A percentile compares a stretch with the other conserved stretches of the same genome.
These are phyloP conservation scores for Nissolia schottii DNA, from an alignment of 306 rosid species.

Conservation along the genomic window DNA sequence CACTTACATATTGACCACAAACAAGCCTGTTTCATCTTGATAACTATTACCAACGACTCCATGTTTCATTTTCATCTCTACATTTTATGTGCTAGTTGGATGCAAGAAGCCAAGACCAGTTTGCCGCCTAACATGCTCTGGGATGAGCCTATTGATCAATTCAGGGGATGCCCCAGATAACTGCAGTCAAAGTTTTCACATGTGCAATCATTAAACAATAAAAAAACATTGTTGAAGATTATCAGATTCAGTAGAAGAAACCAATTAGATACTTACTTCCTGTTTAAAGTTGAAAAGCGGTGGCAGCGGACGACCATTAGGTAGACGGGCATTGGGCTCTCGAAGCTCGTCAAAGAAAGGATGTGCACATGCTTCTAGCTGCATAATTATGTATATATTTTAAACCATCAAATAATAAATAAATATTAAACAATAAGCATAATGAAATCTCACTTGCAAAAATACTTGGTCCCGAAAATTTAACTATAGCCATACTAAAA, in stretches of 20 bases:
- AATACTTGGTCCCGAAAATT: neutral
- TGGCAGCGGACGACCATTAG: slow-evolving; percentile 82
- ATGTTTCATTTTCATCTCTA: slow-evolving; percentile 33
- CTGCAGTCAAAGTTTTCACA: slow-evolving; percentile 41
- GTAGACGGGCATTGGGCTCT: slow-evolving; percentile 77
- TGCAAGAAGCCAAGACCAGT: slow-evolving; percentile 43
- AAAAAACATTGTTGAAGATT: neutral
- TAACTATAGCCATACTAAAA: neutral
- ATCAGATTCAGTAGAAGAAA: neutral
- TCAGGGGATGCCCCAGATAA: slow-evolving; percentile 71
- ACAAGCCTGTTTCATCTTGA: slow-evolving; percentile 42
- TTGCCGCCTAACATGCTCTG: slow-evolving; percentile 81
- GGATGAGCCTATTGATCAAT: slow-evolving; percentile 71
- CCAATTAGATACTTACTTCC: slow-evolving; percentile 61
- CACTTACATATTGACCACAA: slow-evolving; percentile 44
- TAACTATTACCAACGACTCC: slow-evolving; percentile 36
- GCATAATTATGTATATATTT: slow-evolving; percentile 21
- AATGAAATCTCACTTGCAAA: neutral
- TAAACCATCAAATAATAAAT: neutral
- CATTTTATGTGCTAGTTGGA: slow-evolving; percentile 53
- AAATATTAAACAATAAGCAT: neutral
- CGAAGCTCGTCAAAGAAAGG: slow-evolving; percentile 94
- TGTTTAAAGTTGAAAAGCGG: slow-evolving; percentile 84
- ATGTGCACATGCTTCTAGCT: slow-evolving; percentile 95
- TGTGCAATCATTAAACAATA: neutral